Evolutionary conservation across 192 early-diverging fungal genomes (phyloP).

Genomic region (Coemansia sp.): DNA sequence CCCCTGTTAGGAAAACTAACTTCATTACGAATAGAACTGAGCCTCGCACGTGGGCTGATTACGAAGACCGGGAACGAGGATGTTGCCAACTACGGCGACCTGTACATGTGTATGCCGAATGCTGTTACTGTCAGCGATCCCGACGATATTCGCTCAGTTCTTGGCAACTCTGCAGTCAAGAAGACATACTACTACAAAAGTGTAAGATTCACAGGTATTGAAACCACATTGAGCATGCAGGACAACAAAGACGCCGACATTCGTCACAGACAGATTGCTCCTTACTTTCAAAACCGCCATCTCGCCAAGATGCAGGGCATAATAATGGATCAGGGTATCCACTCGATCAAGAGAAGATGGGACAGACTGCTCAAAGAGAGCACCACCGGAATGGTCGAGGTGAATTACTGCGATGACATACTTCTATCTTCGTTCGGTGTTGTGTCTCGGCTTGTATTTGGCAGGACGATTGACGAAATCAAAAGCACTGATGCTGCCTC

Average conservation of each 20-base stretch:
- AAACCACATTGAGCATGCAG: conserved; percentile 21
- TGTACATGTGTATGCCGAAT: conserved; percentile 21
- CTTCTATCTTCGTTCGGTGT: conserved; percentile 23
- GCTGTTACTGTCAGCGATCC: conserved; percentile 29
- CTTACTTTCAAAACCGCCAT: conserved; percentile 19
- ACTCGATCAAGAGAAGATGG: conserved; percentile 27
- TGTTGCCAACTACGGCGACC: conserved; percentile 26
- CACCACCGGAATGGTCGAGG: conserved; percentile 14
- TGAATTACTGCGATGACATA: conserved; percentile 33
- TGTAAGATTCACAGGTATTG: conserved; percentile 26
- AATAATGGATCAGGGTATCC: conserved; percentile 30
- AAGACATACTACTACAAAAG: conserved; percentile 18
- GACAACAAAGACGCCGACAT: conserved; percentile 27
- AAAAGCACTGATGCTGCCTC: conserved; percentile 12
- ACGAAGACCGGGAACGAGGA: conserved; percentile 8
- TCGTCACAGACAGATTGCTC: conserved; percentile 26
- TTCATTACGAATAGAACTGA: conserved; percentile 4
- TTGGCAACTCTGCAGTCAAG: conserved; percentile 15
- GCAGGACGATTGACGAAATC: conserved; percentile 20
- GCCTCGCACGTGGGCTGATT: conserved; percentile 11
- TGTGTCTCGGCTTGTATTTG: conserved; percentile 21
- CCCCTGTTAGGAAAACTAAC: conserved; percentile 18
- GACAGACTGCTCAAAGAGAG: conserved; percentile 17
- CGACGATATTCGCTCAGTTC: conserved; percentile 22
- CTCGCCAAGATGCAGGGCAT: conserved; percentile 30